Base-by-base conservation (phyloP, 2,329 filamentous ascomycete species). In the Sordariomycetes sp. region DNA sequence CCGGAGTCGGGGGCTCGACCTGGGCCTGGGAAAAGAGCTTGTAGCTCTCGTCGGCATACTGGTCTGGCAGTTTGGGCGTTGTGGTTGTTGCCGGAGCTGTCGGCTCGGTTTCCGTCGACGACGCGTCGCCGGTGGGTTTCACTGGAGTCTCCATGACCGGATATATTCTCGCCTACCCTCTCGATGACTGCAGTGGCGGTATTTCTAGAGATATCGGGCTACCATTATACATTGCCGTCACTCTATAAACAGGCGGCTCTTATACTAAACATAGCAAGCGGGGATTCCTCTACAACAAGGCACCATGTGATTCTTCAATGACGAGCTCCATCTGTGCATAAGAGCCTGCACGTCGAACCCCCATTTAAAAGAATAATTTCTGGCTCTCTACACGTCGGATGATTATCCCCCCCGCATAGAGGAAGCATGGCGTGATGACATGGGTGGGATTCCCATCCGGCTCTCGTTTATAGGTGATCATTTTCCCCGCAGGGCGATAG, bases 41-140 rank as follows among this genome's bases (percentile, higher is more conserved):
- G 61, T 72, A 74, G 57, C 72, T 74, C 60, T 74, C 72, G 54
- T 74, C 72, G 2, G 71, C 72, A 56, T 68, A 72, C 22, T 66
- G 69, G 48, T 70, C 69, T 0, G 70, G 66, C 1, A 74, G 62
- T 57, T 69, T 72, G 11, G 63, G 69, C 1, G 53, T 14, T 10
- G 37, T 10, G 18, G 18, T 10, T 16, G 12, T 16, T 43, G 37
- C 37, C 6, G 37, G 37, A 3, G 14, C 6, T n/a, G 37, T 10
- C 37, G 37, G 37, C 14, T 43, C 37, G 37, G 14, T 43, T 16
- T 43, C 37, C 3, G 37, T 43, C 18, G 37, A 43, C 14, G 37
- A 43, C 37, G 37, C 12, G 18, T 14, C 14, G 4, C 37, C 37
- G 37, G 37, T 16, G 14, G 18, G 18, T 43, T 43, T 43, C 14